Base-by-base conservation (phyloP, 1,284 basidiomycete species). In the Peniophora sp. region DNA sequence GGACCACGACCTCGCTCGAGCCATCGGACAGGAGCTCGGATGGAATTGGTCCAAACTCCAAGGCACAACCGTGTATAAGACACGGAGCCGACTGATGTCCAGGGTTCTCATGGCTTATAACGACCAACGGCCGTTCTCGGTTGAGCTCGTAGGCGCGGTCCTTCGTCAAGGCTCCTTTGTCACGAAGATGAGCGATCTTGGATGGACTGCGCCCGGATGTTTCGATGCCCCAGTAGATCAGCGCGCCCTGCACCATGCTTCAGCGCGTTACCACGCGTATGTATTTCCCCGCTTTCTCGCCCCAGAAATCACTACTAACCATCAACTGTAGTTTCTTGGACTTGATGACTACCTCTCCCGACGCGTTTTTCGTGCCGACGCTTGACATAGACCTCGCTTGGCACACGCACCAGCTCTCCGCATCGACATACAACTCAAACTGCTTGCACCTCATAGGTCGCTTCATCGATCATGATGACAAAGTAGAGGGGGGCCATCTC, bases 121-220 rank as follows among this genome's bases (percentile, higher is more conserved):
- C 0, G 69, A 77, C 44, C 71, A 76, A 39, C 65, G 71, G 45
- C 63, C 68, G 1, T 79, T 75, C 54, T 79, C 77, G 0, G 59
- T 78, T 1, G 78, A 79, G n/a, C 66, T 81, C 2, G 69, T 71
- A 0, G 75, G 75, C 3, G 78, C 78, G 2, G 78, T 79, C 39
- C 56, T 82, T 10, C 77, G 81, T 0, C 81, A 84, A 61, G 71
- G 70, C 2, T 69, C 69, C 0, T 84, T 83, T 54, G 66, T 79
- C 3, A 56, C 64, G 53, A 82, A 82, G 64, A 77, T 80, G 72
- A 58, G 63, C 35, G 64, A 71, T 10, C 66, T 83, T 2, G 68
- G 70, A 0, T 83, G 80, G 80, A 78, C 74, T 0, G 54, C 61
- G 14, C 66, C 70, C 0, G 62, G 56, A 0, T 75, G 68, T 53